Evolutionary conservation across 495 filamentous ascomycete genomes (phyloP).

Genomic region (Rusavskia elegans): DNA sequence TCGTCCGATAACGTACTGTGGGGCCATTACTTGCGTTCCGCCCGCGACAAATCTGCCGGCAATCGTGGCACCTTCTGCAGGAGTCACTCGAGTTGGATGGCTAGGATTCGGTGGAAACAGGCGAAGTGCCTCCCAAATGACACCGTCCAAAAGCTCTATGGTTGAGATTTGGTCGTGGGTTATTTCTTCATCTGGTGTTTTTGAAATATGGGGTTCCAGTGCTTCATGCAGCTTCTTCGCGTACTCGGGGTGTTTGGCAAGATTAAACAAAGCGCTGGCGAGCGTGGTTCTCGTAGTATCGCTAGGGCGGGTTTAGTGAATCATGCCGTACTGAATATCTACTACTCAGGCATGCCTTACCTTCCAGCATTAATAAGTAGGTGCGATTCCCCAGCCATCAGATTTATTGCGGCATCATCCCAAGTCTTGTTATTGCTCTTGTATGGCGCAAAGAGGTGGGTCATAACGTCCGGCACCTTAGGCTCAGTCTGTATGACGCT

Average conservation of each 20-base stretch:
- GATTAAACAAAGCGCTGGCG: constrained; percentile 19
- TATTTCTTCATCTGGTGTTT: not conserved
- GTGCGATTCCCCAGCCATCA: not conserved
- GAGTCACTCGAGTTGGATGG: constrained; percentile 21
- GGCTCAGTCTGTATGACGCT: not conserved
- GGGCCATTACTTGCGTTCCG: constrained; percentile 20
- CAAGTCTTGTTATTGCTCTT: not conserved
- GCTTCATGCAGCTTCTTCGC: constrained; percentile 15
- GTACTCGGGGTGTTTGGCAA: constrained; percentile 15
- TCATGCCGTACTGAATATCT: not conserved
- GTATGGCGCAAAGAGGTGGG: not conserved
- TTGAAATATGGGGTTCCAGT: constrained; percentile 8
- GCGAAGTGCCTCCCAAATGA: constrained; percentile 34
- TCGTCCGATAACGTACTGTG: constrained; percentile 20
- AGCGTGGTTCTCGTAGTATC: constrained; percentile 24
- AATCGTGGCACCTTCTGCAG: constrained; percentile 27
- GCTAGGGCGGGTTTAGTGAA: constrained; percentile 6
- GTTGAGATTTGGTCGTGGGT: constrained; percentile 7
- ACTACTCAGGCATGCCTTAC: not conserved
- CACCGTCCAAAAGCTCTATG: constrained; percentile 21
- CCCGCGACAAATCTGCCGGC: constrained; percentile 30
- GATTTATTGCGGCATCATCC: not conserved
- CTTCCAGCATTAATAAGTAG: not conserved
- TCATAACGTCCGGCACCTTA: not conserved
- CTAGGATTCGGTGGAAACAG: constrained; percentile 24